Base-by-base conservation (phyloP, 78 protist species). In the Pigoraptor vietnamica region DNA sequence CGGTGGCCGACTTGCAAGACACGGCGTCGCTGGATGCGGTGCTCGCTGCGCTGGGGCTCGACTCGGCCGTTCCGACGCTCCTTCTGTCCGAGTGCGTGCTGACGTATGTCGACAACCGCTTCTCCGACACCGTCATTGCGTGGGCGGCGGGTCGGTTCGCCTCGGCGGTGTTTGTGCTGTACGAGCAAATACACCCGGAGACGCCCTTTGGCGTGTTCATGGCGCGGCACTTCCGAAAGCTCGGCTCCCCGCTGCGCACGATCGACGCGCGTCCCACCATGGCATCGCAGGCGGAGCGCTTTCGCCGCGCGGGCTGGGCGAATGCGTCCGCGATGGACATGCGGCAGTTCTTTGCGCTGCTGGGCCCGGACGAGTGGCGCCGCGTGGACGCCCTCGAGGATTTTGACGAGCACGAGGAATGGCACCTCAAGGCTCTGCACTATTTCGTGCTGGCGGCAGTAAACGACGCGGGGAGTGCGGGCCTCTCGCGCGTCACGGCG, bases 351-450 rank as follows among this genome's bases (percentile, higher is more conserved):
- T 79, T 21, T 25, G 32, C 83, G 14, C 21, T 79, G 83, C 83
- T 79, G 1, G 83, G 35, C 21, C 6, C 34, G 10, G 32, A 14
- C 34, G 83, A 79, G n/a, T 25, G 83, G 35, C 9, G 1, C 37
- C 87, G 87, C 32, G 87, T 83, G 6, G 87, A 24, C n/a, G 87
- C 87, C 67, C 32, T 91, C 14, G 92, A 91, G 86, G 33, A 23
- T 0, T 91, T 91, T 91, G 92, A 91, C 79, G 92, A 91, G 36
- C 67, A 81, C 23, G 92, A 91, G 37, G 92, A 91, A 9, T 91
- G 92, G 92, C 67, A 91, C 34, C 34, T 81, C 81, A 91, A 91
- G 37, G 19, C 36, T 1, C 81, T 33, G 29, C 92, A 91, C 37
- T 91, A 91, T 33, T 39, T 81, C 21, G 82, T 91, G 36, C 32